Percentiles rank a stretch among this genome's conserved stretches.
phyloP scores from a whole-genome alignment of 805 yeast species.

The Saccharomycopsis javanensis region DNA sequence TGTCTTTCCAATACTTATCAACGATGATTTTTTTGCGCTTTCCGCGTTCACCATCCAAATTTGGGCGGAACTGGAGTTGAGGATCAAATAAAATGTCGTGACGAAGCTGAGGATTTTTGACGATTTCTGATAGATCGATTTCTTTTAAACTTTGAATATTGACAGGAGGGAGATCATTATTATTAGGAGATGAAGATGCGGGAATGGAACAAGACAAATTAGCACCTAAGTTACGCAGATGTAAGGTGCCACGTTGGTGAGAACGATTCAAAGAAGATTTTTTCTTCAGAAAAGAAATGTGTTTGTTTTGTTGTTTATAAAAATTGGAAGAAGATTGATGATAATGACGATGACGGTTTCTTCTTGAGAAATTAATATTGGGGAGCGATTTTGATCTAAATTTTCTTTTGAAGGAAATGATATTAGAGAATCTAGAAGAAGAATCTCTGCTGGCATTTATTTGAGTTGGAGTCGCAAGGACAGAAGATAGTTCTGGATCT shows the following conservation, averaged over 20 bases:
- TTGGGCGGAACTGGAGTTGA: constrained; percentile 82
- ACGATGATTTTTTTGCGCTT: constrained; percentile 63
- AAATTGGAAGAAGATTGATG: background rate
- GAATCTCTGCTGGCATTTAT: background rate
- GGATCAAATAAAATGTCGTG: constrained; percentile 93
- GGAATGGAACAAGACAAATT: background rate
- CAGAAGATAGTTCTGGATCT: background rate
- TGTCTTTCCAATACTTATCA: constrained; percentile 77
- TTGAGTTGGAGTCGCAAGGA: background rate
- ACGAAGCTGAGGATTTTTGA: constrained; percentile 84
- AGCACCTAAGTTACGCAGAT: constrained; percentile 12
- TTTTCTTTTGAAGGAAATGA: background rate
- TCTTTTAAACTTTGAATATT: constrained; percentile 43
- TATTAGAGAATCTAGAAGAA: background rate
- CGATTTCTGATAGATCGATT: constrained; percentile 78
- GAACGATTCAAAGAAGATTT: constrained; percentile 4
- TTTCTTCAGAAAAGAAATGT: background rate
- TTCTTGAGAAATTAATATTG: background rate
- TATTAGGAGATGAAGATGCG: background rate
- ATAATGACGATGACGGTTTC: background rate
- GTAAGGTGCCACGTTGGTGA: constrained; percentile 6
- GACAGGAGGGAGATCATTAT: constrained; percentile 15
- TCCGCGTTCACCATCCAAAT: constrained; percentile 85
- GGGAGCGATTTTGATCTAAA: background rate
- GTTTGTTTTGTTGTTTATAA: background rate